A percentile compares a stretch with the other conserved stretches of the same genome.
These are phyloP conservation scores for Neocucurbitaria cava DNA, from an alignment of 2,329 filamentous ascomycete genomes.

Conservation along the genomic window DNA sequence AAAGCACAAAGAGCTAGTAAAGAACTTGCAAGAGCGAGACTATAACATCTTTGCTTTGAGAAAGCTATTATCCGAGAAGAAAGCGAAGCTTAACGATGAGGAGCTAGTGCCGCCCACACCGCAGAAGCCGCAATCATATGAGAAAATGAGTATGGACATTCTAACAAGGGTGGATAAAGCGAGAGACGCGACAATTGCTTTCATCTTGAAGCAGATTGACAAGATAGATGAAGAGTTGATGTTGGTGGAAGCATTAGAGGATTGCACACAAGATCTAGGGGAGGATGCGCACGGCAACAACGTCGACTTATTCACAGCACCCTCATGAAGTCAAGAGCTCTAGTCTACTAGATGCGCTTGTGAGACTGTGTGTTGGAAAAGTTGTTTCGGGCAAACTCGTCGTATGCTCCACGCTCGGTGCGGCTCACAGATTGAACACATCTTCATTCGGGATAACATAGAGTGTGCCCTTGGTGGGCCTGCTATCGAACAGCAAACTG, in stretches of 20 bases:
- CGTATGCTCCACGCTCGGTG: not conserved
- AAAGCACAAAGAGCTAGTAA: constrained; percentile 48
- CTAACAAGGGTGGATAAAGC: constrained; percentile 56
- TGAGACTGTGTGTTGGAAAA: not conserved
- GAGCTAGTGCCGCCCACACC: constrained; percentile 34
- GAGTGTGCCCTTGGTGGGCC: too few species aligned
- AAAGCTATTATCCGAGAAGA: constrained; percentile 54
- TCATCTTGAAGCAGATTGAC: constrained; percentile 61
- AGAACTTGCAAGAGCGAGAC: constrained; percentile 52
- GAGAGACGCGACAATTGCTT: constrained; percentile 60
- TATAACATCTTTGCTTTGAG: constrained; percentile 57
- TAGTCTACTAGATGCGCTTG: not conserved
- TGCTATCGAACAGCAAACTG: too few species aligned
- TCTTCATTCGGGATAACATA: not conserved
- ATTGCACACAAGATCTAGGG: constrained; percentile 22
- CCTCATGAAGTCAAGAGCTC: constrained; percentile 4
- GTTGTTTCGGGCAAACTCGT: not conserved
- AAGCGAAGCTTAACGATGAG: constrained; percentile 36
- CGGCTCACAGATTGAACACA: not conserved
- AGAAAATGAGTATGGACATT: constrained; percentile 49
- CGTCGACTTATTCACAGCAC: constrained; percentile 5
- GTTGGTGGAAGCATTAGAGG: constrained; percentile 31
- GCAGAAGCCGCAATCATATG: constrained; percentile 51
- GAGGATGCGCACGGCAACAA: constrained; percentile 18
- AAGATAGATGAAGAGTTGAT: constrained; percentile 54